Base-by-base conservation (phyloP, 768 basidiomycete genomes). In the Podaxis mareebaensis region DNA sequence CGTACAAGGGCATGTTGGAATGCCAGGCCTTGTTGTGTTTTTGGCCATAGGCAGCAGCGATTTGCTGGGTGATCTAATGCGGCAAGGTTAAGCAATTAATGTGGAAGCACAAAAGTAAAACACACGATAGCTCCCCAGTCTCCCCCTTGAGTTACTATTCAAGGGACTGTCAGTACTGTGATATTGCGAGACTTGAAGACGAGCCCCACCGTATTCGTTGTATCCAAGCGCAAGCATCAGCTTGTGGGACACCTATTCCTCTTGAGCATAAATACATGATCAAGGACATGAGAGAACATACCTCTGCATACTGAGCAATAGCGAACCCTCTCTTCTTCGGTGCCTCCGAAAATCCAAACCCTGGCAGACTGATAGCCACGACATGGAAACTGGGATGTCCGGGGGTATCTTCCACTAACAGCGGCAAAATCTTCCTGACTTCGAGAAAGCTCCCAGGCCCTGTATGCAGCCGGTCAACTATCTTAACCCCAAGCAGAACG, bases 361-460 rank as follows among this genome's bases (percentile, higher is more conserved):
- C 85, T 12, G 88, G 88, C 2, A 89, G 66, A 66, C 85, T 83
- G 10, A 82, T 65, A 0, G 82, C 84, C 1, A 90, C 85, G 22
- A 89, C 85, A 62, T 89, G 88, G 67, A 88, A 88, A 33, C 78
- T 80, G 1, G 85, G 85, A 42, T 81, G 75, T 0, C 80, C 77
- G 1, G 74, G 60, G 3, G 80, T 77, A 0, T 74, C 74, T 15
- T 77, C 68, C 0, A 79, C 76, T 59, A 90, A 74, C 17, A 87
- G 67, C 0, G 87, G 83, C 0, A 89, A 73, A 3, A 89, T 71
- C 73, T 88, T 89, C 58, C 75, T 71, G 8, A 81, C 82, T 74
- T 90, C 88, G 4, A 81, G 65, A 68, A 87, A 84, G 66, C 79
- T 76, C 30, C 87, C 86, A 0, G 86, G 87, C 86, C 85, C 87